Evolutionary conservation across 371 early-diverging fungal genomes (phyloP), one percentile per base, ranked within the genome.

Genomic region (Choanephora cucurbitarum): DNA sequence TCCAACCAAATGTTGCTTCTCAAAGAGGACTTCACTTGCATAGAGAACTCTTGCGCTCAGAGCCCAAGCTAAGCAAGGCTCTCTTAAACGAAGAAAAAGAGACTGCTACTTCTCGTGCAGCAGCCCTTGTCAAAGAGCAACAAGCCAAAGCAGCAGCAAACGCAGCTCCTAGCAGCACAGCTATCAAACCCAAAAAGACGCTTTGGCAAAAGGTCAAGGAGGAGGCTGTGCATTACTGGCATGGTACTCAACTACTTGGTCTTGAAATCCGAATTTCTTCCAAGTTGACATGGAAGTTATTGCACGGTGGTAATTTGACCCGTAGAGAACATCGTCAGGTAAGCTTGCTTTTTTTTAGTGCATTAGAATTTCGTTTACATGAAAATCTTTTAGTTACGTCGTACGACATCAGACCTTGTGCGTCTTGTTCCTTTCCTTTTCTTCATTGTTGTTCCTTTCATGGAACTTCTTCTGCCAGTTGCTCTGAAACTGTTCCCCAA

Each of bases 401-500:
- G 98, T 33, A 96, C 97, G 3, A 87, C 91, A 15, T 85, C 84
- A 28, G 98, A 98, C 66, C 70, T 97, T 46, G 60, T 92, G 48
- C 88, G 96, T 6, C 70, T 98, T 41, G 87, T 97, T 14, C 98
- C 98, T 9, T 96, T 98, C 66, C 79, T 91, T 1, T 84, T 97
- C 52, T 92, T 98, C 67, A 55, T 98, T 24, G 77, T 93, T 57
- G 91, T 98, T 19, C 98, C 98, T 37, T 97, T 97, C 73, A 87
- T 95, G 76, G 97, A 97, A 74, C 80, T 98, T 13, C 73, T 93
- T 21, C 70, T 98, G 22, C 98, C 98, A 4, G 85, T 98, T 19
- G 86, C 93, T 13, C 75, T 98, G 33, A 91, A 92, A 68, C 71
- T 98, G 45, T 98, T 96, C 88, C 98, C 98, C 33, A 91, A 94